Conservation (phyloP, 2,329 filamentous ascomycete genomes). For the Capronia epimyces region DNA sequence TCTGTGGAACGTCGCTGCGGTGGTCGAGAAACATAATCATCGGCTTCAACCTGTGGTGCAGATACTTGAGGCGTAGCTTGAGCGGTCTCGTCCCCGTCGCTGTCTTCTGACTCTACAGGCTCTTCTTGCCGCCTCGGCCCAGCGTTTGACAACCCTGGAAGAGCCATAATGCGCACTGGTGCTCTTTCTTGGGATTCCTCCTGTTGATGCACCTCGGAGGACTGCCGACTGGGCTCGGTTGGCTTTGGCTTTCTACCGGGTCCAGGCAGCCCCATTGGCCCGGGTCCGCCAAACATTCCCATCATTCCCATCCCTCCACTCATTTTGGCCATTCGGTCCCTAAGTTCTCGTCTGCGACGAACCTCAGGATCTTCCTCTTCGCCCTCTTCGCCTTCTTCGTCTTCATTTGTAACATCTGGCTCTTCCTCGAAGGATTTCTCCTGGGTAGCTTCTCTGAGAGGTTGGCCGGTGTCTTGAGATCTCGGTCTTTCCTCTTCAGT, state of each 20-base stretch:
- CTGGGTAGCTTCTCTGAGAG: conserved; percentile 4
- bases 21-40: conserved; percentile 26
- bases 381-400: conserved; percentile 54
- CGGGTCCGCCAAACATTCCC: conserved; percentile 77
- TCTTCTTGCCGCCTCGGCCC: conserved; percentile 49
- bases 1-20: conserved; percentile 35
- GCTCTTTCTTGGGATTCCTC: conserved; percentile 34
- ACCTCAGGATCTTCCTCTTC: conserved; percentile 86
- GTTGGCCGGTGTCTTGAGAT: conserved; percentile 40
- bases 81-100: conserved; percentile 31
- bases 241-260: conserved; percentile 48
- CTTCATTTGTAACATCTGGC: conserved; percentile 49
- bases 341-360: conserved; percentile 76
- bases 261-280: conserved; percentile 55
- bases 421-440: conserved; percentile 39
- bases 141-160: conserved; percentile 65
- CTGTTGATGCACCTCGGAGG: conserved; percentile 32
- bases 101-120: conserved; percentile 36
- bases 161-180: conserved; percentile 51
- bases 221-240: conserved; percentile 35
- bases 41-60: conserved; percentile 15
- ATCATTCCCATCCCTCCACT: conserved; percentile 96
- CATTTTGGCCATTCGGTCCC: conserved; percentile 97
- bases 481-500: conserved; percentile 67
- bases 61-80: conserved; percentile 24